Base-by-base conservation (phyloP, 352 stramenopile species). In the Phytophthora pluvialis region DNA sequence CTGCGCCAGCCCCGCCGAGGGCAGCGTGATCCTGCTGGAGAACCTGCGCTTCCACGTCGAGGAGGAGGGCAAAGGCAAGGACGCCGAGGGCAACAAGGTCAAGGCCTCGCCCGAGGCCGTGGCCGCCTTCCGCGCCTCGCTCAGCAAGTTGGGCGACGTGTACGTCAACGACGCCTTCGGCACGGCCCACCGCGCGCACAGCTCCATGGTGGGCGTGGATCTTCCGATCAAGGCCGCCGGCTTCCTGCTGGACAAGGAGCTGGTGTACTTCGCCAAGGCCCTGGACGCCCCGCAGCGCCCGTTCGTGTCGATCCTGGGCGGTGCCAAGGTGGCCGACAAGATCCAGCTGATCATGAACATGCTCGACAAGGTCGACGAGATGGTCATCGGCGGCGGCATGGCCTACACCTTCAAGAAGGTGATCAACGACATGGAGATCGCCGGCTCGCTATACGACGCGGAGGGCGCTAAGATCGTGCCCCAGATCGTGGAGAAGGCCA, bases 341-440 rank as follows among this genome's bases (percentile, higher is more conserved):
- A 99, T 99, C 74, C 94, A 98, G 55, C 86, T 99, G 21, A 99
- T 99, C 83, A 97, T 99, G 89, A 98, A 96, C 72, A 93, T 99
- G 74, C 89, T 99, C 31, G 97, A 99, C 72, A 99, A 99, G 78
- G 89, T 97, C 47, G 98, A 99, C 76, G 95, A 97, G 61, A 98
- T 99, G 81, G 88, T 99, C 44, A 91, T 99, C 42, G 98, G 98
- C 50, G 98, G 97, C 48, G 98, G 98, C 72, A 99, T 99, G 98
- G 98, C 98, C 59, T 99, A 99, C 80, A 99, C 98, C n/a, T 99
- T 99, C 84, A 99, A 99, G 80, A 99, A 99, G 84, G 97, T 98
- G 52, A 76, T 98, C 55, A 97, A 98, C 65, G 96, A 98, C 66
- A 97, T 96, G 77, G 81, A 97, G 70, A 98, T 99, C 67, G 98